Percentiles rank a stretch among this genome's conserved stretches.
Evolutionary conservation across 2,329 filamentous ascomycete species (phyloP).

Genomic region (Grosmannia clavigera): DNA sequence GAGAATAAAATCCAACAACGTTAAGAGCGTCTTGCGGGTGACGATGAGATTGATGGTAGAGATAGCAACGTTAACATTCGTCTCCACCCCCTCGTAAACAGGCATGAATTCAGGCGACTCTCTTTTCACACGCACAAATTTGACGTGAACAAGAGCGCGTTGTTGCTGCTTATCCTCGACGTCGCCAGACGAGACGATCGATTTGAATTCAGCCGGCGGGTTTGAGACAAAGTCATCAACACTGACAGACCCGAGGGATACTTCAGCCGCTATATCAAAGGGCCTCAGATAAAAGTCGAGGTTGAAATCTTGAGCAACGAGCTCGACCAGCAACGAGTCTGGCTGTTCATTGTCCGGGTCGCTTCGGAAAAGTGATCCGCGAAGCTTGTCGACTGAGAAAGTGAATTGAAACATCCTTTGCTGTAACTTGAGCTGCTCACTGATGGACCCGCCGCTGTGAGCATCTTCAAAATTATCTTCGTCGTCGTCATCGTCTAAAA

Average conservation of each 20-base stretch:
- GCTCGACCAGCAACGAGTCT: constrained; percentile 76
- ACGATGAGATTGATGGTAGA: constrained; percentile 96
- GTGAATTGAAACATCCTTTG: constrained; percentile 93
- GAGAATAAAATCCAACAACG: constrained; percentile 84
- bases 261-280: constrained; percentile 87
- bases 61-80: constrained; percentile 78
- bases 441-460: constrained; percentile 36
- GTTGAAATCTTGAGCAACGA: constrained; percentile 80
- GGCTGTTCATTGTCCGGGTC: constrained; percentile 64
- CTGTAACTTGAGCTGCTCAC: constrained; percentile 57
- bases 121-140: constrained; percentile 79
- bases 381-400: constrained; percentile 87
- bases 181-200: constrained; percentile 81
- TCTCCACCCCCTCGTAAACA: constrained; percentile 85
- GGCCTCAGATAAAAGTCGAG: constrained; percentile 79
- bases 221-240: constrained; percentile 94
- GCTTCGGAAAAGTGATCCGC: constrained; percentile 81
- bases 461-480: constrained; percentile 58
- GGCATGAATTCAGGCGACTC: constrained; percentile 88
- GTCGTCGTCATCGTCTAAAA: constrained; percentile 42
- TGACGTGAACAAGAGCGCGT: constrained; percentile 75
- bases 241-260: constrained; percentile 73
- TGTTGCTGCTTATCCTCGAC: constrained; percentile 60
- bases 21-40: constrained; percentile 83
- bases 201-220: constrained; percentile 81